Base-by-base conservation (phyloP, 805 yeast genomes). In the Yarrowia hollandica region DNA sequence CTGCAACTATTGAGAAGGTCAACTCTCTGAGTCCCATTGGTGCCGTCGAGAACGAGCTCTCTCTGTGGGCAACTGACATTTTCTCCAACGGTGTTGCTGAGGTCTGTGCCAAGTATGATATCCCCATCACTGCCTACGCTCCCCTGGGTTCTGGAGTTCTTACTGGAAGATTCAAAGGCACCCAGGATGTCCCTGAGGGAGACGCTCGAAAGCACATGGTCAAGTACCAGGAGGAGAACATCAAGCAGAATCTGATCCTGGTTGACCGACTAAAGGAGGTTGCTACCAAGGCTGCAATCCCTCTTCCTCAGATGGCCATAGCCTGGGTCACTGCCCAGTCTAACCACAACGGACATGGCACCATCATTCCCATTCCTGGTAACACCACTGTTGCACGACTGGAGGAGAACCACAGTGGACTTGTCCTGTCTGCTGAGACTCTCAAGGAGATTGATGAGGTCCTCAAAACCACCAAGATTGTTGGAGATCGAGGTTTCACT, bases 111-210 rank as follows among this genome's bases (percentile, higher is more conserved):
- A 82, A 84, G 62, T 71, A 77, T 30, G 76, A 76, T 14, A 79
- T 90, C 60, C 86, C 94, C 12, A 75, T 88, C 26, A 75, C 88
- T 60, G 88, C 90, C 22, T 90, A 90, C 72, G 86, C 96, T 26
- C 97, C 97, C 26, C 76, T 90, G 59, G 85, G 90, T 9, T 79
- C 88, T 66, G 97, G 96, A 0, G 74, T 85, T 62, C 76, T 90
- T 59, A 84, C 92, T 3, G 96, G 94, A 60, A 62, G 67, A 30
- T 71, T 83, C 57, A 81, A 72, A 22, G 71, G 78, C 5, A 65
- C 72, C 18, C 66, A 70, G 0, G 84, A 81, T 59, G 66, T 86
- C 33, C 80, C 83, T 12, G 74, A 74, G 39, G 84, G 80, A 39
- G 92, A 86, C 66, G 60, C 82, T 58, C 76, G 89, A 64, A 62